phyloP scores from a whole-genome alignment of 2,329 filamentous ascomycete species.

The Hortaea werneckii region DNA sequence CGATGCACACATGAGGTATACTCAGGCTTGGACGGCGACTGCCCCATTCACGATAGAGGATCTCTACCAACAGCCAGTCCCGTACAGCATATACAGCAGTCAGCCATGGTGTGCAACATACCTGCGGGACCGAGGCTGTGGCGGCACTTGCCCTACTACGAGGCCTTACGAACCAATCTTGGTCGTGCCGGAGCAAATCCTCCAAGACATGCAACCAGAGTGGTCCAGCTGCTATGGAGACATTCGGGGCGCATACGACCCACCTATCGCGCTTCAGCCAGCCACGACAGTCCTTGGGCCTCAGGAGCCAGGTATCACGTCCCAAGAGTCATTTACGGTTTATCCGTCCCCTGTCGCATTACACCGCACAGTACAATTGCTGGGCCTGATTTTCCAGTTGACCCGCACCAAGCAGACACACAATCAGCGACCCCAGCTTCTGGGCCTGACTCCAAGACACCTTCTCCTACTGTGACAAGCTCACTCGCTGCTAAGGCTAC shows the following conservation, averaged over 20 bases:
- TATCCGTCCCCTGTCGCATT: conserved; percentile 3
- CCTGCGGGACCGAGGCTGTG: conserved; percentile 2
- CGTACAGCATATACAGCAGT: conserved; percentile 9
- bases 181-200: conserved; percentile 8
- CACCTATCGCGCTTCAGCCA: conserved; percentile 6
- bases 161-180: conserved; percentile 12
- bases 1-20: conserved; percentile 3
- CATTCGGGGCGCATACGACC: conserved; percentile 11
- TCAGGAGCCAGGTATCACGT: neutral
- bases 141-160: conserved; percentile 7
- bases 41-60: conserved; percentile 9
- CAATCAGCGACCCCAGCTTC: conserved; percentile 1
- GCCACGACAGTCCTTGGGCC: neutral
- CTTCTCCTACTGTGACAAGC: neutral
- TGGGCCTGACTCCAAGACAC: neutral
- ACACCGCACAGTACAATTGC: neutral
- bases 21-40: conserved; percentile 5
- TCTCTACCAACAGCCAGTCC: conserved; percentile 5
- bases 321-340: neutral
- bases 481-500: neutral
- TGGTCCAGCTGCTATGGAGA: conserved; percentile 12
- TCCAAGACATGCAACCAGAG: conserved; percentile 8
- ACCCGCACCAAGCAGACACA: neutral
- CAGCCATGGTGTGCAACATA: conserved; percentile 11
- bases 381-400: conserved; percentile 1